A percentile compares a stretch with the other conserved stretches of the same genome.
Conservation (phyloP, 1,284 basidiomycete species). For the Stygiomarasmius scandens region DNA sequence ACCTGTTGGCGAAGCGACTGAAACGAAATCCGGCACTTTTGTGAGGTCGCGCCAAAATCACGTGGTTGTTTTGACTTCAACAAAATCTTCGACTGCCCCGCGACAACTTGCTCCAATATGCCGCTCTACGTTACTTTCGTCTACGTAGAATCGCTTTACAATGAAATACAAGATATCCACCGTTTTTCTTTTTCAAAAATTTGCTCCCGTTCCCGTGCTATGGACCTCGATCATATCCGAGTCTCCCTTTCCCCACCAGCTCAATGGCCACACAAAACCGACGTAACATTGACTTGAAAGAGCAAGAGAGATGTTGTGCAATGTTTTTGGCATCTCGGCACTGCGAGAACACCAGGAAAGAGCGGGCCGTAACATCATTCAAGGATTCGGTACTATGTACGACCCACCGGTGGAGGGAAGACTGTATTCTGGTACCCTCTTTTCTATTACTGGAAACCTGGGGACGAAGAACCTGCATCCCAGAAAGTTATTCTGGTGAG, state of each 20-base stretch:
- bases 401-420: constrained; percentile 22
- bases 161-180: neutral
- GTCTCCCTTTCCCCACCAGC: neutral
- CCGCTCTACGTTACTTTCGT: neutral
- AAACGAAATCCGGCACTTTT: no score
- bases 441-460: constrained; percentile 20
- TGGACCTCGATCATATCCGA: neutral
- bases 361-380: constrained; percentile 12
- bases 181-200: neutral
- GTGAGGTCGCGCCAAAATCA: no score
- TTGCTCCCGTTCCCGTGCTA: neutral
- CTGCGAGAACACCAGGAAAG: neutral
- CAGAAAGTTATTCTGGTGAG: constrained; percentile 18
- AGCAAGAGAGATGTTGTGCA: neutral
- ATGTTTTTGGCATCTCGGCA: neutral
- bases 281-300: neutral
- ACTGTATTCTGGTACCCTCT: constrained; percentile 17
- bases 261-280: neutral
- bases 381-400: constrained; percentile 12
- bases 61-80: no score
- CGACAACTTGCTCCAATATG: neutral
- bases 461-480: constrained; percentile 5
- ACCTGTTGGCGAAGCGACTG: no score
- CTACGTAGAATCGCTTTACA: neutral
- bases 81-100: no score